Evolutionary conservation across 2,329 filamentous ascomycete genomes (phyloP), one percentile per base, ranked within the genome.

Genomic region (Ophiocordyceps sinensis): DNA sequence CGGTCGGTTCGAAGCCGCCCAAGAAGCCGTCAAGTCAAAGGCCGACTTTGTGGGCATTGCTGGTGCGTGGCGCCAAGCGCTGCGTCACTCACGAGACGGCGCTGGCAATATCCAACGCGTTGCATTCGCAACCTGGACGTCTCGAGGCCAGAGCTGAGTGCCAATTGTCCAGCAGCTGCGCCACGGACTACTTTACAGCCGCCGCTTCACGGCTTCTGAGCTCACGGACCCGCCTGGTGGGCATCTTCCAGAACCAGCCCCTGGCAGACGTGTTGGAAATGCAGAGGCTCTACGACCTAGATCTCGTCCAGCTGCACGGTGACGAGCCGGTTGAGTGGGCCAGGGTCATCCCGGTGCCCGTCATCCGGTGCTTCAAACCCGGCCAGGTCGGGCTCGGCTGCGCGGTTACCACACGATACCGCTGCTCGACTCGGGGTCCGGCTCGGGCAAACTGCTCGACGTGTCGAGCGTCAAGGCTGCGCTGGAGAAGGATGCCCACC

Each of bases 321-420:
- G 73, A 81, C 37, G 93, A 98, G 57, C 89, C 91, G 3, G 54
- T 95, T 4, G 91, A 98, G 58, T 98, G 89, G 88, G 81, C 88
- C 2, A 74, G 65, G 37, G 63, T 83, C n/a, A 86, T 98, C 38
- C 88, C 91, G 1, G 87, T 95, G 0, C 91, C 91, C 1, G 88
- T 98, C 5, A 79, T 98, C 47, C 80, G 79, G 49, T 83, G 81
- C 39, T 98, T 96, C 63, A 77, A 79, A 41, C 86, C 87, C 0
- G 75, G 71, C 3, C 77, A 88, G 39, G 63, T 75, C n/a, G 84
- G 80, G 1, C 66, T 94, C 37, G 77, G 77, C 8, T 71, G 35
- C 75, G 86, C 42, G 88, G 85, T 10, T 93, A 85, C 57, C 91
- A 98, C 58, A 75, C 79, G 2, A 65, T 93, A 26, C 82, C 89